Conservation (phyloP, 176 grass and related monocot species). For the Saccharum spontaneum region DNA sequence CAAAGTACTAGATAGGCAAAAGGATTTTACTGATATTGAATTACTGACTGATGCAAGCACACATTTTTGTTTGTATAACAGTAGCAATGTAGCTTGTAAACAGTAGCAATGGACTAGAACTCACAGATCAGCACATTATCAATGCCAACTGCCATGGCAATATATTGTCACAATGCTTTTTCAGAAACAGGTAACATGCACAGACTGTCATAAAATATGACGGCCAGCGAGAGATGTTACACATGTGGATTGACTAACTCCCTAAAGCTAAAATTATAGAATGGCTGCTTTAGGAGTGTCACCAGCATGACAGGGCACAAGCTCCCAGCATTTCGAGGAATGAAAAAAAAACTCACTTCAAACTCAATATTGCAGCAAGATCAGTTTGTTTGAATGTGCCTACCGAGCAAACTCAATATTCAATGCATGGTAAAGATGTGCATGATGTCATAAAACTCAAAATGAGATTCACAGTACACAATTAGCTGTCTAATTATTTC, state of each 20-base stretch:
- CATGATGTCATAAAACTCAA: background rate
- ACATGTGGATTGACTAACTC: constrained; percentile 18
- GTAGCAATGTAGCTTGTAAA: background rate
- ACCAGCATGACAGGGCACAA: background rate
- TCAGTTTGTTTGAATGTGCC: constrained; percentile 47
- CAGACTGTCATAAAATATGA: background rate
- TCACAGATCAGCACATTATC: constrained; percentile 1
- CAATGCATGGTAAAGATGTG: background rate
- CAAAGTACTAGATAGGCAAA: background rate
- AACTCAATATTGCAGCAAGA: constrained; percentile 51
- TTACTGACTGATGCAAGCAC: background rate
- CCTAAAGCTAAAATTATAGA: constrained; percentile 25
- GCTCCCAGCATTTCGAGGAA: constrained; percentile 1
- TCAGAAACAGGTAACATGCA: background rate
- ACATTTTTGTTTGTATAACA: background rate
- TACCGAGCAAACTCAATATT: constrained; percentile 17
- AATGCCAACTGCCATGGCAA: background rate
- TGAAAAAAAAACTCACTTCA: background rate
- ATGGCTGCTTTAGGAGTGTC: constrained; percentile 18
- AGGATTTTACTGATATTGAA: constrained; percentile 1
- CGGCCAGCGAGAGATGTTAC: constrained; percentile 10
- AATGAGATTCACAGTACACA: background rate
- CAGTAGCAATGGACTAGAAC: constrained; percentile 5
- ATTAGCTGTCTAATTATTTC: constrained; percentile 27
- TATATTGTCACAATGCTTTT: background rate